Evolutionary conservation across 2,329 filamentous ascomycete genomes (phyloP).

Genomic region (Macroventuria anomochaeta): DNA sequence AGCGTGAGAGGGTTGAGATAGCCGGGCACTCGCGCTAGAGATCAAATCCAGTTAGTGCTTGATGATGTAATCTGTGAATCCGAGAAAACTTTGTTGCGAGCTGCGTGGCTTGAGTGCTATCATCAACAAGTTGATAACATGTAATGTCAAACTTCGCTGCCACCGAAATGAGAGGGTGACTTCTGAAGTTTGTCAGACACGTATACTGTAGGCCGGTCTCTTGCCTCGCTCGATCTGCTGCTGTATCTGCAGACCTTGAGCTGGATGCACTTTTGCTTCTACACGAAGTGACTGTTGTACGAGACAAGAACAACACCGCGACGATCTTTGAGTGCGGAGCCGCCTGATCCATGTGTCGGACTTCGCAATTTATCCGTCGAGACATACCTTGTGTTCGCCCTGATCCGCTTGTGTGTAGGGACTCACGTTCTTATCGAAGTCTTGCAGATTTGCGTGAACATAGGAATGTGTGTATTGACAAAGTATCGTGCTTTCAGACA

Average conservation of each 20-base stretch:
- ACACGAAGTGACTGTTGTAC: constrained; percentile 29
- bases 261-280: constrained; percentile 42
- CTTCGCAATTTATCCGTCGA: constrained; percentile 51
- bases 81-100: constrained; percentile 8
- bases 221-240: constrained; percentile 49
- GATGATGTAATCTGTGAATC: constrained; percentile 1
- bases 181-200: no score
- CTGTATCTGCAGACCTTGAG: constrained; percentile 46
- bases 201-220: constrained; percentile 33
- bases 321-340: constrained; percentile 52
- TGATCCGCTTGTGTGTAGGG: not conserved
- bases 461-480: constrained; percentile 18
- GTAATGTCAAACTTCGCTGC: not conserved
- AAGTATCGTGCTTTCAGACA: constrained; percentile 6
- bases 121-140: constrained; percentile 3
- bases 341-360: constrained; percentile 40
- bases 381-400: constrained; percentile 30
- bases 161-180: constrained; percentile 1
- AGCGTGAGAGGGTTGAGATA: not conserved
- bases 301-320: constrained; percentile 47
- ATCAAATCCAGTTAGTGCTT: not conserved
- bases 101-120: constrained; percentile 2
- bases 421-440: not conserved
- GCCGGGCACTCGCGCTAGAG: not conserved
- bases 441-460: not conserved